Conservation (phyloP, 2,329 filamentous ascomycete species). For the Diaporthe citrichinensis region DNA sequence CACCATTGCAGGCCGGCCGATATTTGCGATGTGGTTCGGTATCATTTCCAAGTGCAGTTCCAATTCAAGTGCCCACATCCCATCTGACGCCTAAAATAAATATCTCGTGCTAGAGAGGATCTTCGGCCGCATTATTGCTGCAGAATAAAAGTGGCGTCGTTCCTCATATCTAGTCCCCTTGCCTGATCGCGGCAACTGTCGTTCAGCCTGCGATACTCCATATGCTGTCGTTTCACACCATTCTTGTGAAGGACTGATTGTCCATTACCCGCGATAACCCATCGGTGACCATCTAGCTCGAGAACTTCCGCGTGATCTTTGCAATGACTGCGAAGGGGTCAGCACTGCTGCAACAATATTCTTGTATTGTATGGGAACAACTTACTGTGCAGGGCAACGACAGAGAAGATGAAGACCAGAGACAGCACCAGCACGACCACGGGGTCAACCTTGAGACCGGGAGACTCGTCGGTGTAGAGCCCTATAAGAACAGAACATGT, state of each 20-base stretch:
- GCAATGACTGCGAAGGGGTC: slow-evolving; percentile 80
- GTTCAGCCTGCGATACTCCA: slow-evolving; percentile 4
- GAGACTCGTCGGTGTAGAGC: slow-evolving; percentile 98
- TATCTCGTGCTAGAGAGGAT: slow-evolving; percentile 9
- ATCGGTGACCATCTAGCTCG: slow-evolving; percentile 61
- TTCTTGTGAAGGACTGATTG: not conserved
- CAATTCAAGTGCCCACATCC: slow-evolving; percentile 36
- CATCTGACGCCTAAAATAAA: slow-evolving; percentile 36
- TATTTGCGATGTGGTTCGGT: slow-evolving; percentile 8
- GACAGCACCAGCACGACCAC: slow-evolving; percentile 97
- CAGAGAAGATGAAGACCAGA: slow-evolving; percentile 98
- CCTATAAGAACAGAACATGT: slow-evolving; percentile 59
- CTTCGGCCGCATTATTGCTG: slow-evolving; percentile 35
- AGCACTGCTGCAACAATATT: slow-evolving; percentile 34
- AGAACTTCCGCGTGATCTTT: slow-evolving; percentile 93
- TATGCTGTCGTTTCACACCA: not conserved
- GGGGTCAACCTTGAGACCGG: slow-evolving; percentile 96
- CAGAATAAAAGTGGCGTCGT: slow-evolving; percentile 33
- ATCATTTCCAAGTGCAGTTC: slow-evolving; percentile 35
- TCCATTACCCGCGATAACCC: not conserved
- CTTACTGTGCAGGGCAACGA: slow-evolving; percentile 97
- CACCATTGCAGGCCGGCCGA: slow-evolving; percentile 3
- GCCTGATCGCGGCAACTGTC: not conserved
- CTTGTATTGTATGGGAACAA: slow-evolving; percentile 43
- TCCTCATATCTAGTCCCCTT: slow-evolving; percentile 28